Conservation (phyloP, 2,329 filamentous ascomycete genomes). For the Ophiocordyceps robertsii region DNA sequence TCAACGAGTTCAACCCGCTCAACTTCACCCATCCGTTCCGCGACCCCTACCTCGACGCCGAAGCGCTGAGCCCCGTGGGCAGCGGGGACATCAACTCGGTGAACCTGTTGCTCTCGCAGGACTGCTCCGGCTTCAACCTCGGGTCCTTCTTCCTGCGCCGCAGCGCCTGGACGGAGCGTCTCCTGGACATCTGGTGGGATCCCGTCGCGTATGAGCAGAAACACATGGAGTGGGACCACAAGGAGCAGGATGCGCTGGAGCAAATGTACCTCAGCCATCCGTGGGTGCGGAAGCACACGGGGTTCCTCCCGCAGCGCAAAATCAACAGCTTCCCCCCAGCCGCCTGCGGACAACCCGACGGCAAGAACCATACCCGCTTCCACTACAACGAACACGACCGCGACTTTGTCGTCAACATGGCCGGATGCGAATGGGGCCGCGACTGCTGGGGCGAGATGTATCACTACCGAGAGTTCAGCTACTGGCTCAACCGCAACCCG, state of each 20-base stretch:
- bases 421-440: constrained; percentile 89
- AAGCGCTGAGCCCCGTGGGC: constrained; percentile 58
- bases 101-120: constrained; percentile 80
- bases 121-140: constrained; percentile 91
- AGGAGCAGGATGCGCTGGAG: constrained; percentile 92
- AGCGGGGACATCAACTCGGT: constrained; percentile 69
- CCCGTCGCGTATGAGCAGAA: constrained; percentile 95
- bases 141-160: constrained; percentile 88
- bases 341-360: constrained; percentile 61
- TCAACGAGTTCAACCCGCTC: constrained; percentile 89
- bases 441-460: constrained; percentile 99
- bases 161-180: constrained; percentile 75
- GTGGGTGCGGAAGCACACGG: constrained; percentile 81
- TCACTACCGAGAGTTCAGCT: constrained; percentile 81
- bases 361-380: constrained; percentile 56
- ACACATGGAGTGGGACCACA: constrained; percentile 98
- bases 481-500: constrained; percentile 68
- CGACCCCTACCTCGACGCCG: constrained; percentile 61
- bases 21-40: constrained; percentile 79
- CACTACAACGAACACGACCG: constrained; percentile 79
- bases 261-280: constrained; percentile 84
- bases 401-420: constrained; percentile 97
- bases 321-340: constrained; percentile 91
- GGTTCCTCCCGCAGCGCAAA: constrained; percentile 78
- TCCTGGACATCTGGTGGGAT: constrained; percentile 97